Evolutionary conservation across 306 rosid genomes (phyloP), one percentile per base, ranked within the genome.

Genomic region (Fragaria ananassa): DNA sequence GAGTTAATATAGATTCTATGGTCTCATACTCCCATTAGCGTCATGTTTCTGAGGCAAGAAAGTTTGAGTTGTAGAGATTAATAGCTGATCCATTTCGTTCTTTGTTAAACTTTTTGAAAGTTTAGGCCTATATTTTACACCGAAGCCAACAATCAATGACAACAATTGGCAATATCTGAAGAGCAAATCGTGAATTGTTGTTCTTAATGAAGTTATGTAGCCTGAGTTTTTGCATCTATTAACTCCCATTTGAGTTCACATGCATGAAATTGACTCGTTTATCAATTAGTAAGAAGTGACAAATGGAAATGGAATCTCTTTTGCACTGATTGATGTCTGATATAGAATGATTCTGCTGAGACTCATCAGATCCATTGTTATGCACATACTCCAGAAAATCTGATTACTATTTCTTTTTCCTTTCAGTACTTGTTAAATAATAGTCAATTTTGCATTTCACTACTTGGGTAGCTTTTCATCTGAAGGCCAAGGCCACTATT

Each of bases 401-500:
- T 47, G 37, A 41, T 21, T 47, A 31, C 66, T 68, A 57, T 54
- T 67, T 42, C 1, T 65, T 6, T 13, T 61, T 51, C 27, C 17
- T 79, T 64, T 85, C 79, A 81, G 54, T 46, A 79, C 76, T 77
- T 77, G 67, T 53, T 18, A 13, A 37, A 76, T 73, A 66, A 72
- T 49, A 62, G 72, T 42, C 65, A 23, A 41, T 25, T 68, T 79
- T 82, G 74, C 81, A 64, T 74, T 79, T 37, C 60, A 42, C 83
- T 41, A 70, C 76, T 63, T 58, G 62, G 68, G 54, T 72, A 74
- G 74, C 81, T 82, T 87, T 84, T 76, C 83, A 88, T 71, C 77
- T 60, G 74, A 80, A 69, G 72, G 81, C 81, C 84, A 77, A 51
- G 56, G 58, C 84, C 79, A 84, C 83, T 68, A 74, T 71, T 46